These are phyloP conservation scores for Lepidium aucheri DNA, from an alignment of 345 rosid genomes.

Conservation along the genomic window DNA sequence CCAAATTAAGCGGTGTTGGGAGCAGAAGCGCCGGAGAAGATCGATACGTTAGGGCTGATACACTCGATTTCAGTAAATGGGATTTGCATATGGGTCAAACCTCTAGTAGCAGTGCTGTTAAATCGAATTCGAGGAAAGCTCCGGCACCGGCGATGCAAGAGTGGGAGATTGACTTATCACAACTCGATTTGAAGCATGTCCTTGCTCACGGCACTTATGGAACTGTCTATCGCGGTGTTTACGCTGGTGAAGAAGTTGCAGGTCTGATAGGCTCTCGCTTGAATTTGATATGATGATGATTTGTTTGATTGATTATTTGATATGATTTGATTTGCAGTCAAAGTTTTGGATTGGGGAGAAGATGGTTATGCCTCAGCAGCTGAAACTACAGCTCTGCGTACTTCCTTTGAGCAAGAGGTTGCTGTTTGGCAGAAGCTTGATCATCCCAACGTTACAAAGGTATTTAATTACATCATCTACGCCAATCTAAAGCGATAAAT, in stretches of 20 bases:
- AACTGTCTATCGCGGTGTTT: conserved; percentile 60
- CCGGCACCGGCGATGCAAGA: conserved; percentile 46
- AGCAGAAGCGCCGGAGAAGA: conserved; percentile 49
- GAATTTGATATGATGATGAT: no score
- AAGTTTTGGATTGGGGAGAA: conserved; percentile 79
- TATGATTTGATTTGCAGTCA: conserved; percentile 34
- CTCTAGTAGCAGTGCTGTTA: conserved; percentile 34
- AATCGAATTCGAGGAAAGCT: conserved; percentile 39
- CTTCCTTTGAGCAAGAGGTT: conserved; percentile 78
- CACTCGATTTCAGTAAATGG: conserved; percentile 71
- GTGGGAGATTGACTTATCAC: conserved; percentile 76
- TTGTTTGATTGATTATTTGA: no score
- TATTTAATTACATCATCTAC: conserved; percentile 1
- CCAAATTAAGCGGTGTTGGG: conserved; percentile 28
- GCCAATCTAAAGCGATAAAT: background rate
- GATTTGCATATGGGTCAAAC: conserved; percentile 80
- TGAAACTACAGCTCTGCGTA: conserved; percentile 50
- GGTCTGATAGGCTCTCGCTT: conserved; percentile 26
- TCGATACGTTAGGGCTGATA: conserved; percentile 57
- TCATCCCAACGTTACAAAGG: conserved; percentile 80
- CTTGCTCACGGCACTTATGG: conserved; percentile 74
- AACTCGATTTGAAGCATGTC: conserved; percentile 53
- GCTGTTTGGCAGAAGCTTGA: conserved; percentile 90
- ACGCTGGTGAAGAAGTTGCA: conserved; percentile 72
- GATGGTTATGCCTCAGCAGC: conserved; percentile 54